Percentiles rank a stretch among this genome's conserved stretches.
Evolutionary conservation across 1,139 yeast genomes (phyloP).

Genomic region (Candida mesenterica): DNA sequence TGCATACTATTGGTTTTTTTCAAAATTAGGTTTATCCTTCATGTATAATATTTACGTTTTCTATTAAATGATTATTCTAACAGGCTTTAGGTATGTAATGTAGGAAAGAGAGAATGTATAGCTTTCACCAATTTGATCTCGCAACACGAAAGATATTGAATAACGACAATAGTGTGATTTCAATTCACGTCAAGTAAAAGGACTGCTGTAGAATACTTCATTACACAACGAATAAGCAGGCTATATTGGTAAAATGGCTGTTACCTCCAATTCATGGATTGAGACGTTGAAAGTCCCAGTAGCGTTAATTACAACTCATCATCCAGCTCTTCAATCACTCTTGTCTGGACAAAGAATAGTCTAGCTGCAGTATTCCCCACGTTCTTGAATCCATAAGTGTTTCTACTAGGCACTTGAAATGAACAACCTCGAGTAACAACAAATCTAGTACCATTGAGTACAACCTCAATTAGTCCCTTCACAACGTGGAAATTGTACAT

Average conservation of each 20-base stretch:
- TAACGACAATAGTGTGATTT: too few species aligned
- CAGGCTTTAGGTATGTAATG: neutral
- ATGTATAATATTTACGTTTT: constrained; percentile 1
- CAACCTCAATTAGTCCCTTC: constrained; percentile 68
- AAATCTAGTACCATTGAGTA: constrained; percentile 58
- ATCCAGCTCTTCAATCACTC: constrained; percentile 13
- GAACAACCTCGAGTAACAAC: constrained; percentile 72
- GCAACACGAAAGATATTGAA: too few species aligned
- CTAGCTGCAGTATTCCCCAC: constrained; percentile 56
- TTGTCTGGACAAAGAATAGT: constrained; percentile 76
- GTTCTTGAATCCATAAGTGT: constrained; percentile 63
- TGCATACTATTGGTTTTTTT: neutral
- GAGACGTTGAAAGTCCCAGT: neutral
- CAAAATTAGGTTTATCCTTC: constrained; percentile 2
- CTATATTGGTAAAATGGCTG: too few species aligned
- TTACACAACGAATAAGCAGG: too few species aligned
- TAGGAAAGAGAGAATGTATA: too few species aligned
- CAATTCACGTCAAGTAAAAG: too few species aligned
- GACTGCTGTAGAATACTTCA: too few species aligned
- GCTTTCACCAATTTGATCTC: too few species aligned
- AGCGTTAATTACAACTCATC: constrained; percentile 3
- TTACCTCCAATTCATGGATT: too few species aligned
- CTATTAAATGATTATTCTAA: neutral
- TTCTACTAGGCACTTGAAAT: constrained; percentile 78
- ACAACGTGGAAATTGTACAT: constrained; percentile 74